Base-by-base conservation (phyloP, 768 basidiomycete species). In the Boletus rubropictus region DNA sequence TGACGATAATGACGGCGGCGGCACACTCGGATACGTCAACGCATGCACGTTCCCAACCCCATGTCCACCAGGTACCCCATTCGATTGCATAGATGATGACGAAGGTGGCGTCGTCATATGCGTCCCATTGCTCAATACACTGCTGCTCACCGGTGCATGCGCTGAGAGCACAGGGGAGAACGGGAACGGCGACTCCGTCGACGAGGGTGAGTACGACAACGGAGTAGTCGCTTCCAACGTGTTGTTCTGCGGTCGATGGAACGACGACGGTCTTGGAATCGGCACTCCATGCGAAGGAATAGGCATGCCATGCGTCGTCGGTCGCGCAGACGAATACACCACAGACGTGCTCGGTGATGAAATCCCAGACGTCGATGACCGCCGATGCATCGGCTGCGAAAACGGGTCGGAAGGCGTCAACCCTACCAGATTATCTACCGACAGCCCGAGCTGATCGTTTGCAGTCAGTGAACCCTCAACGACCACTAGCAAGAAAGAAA, bases 11-110 rank as follows among this genome's bases (percentile, higher is more conserved):
- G 85, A 86, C 3, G 89, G 89, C 10, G 89, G 89, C 2, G 89
- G 89, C 0, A 90, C 89, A 6, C 81, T 82, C 0, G 89, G 89
- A 56, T 92, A 92, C 5, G 86, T 77, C 42, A 91, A 72, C 12
- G 73, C 63, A 40, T 69, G 64, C 39, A 71, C 4, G 78, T 39
- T 39, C 6, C 49, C 43, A 18, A 44, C 32, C 12, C 31, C 53
- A 36, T 37, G 79, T 10, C 38, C 41, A n/a, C 29, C 41, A 6
- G 39, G 35, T 28, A 15, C 15, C 3, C 42, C 43, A 1, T 48
- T 48, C 15, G 22, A 50, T 28, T 54, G 53, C 48, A 28, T 39
- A 37, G 53, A 55, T 31, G 75, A 69, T 8, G 81, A 80, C 4
- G 84, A 82, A 2, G 85, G 82, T 4, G 89, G 88, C 28, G 85